Conservation (phyloP, 805 yeast genomes). For the Pichia nakasei region DNA sequence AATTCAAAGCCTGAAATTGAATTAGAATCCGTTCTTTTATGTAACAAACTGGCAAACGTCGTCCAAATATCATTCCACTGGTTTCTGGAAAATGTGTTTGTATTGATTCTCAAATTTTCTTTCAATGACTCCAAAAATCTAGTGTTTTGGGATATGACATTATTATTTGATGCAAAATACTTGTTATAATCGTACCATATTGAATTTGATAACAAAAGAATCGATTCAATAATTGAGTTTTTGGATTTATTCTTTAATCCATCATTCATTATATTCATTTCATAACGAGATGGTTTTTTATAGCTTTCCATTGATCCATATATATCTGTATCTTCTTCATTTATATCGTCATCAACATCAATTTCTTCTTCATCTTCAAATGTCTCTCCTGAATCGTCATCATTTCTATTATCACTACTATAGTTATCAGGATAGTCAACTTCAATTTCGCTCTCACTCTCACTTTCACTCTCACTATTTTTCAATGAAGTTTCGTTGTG, state of each 20-base stretch:
- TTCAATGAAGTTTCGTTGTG: no score
- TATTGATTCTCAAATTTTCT: conserved; percentile 16
- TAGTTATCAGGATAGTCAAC: conserved; percentile 12
- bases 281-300: background rate
- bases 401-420: conserved; percentile 13
- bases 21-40: background rate
- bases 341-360: conserved; percentile 10
- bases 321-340: background rate
- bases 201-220: background rate
- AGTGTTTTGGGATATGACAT: conserved; percentile 23
- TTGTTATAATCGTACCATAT: conserved; percentile 17
- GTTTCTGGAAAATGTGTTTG: conserved; percentile 18
- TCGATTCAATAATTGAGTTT: conserved; percentile 2
- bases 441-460: conserved; percentile 2
- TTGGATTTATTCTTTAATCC: conserved; percentile 11
- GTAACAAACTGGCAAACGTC: conserved; percentile 21
- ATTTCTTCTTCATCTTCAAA: conserved; percentile 12
- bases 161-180: conserved; percentile 14
- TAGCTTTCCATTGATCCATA: no score
- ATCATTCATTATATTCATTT: conserved; percentile 4
- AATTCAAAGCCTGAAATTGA: conserved; percentile 67
- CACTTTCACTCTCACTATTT: background rate
- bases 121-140: conserved; percentile 22
- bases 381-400: conserved; percentile 16
- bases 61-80: conserved; percentile 32